Evolutionary conservation across 148 eudicot species (phyloP).

Genomic region (Rhododendron kiyosumense): DNA sequence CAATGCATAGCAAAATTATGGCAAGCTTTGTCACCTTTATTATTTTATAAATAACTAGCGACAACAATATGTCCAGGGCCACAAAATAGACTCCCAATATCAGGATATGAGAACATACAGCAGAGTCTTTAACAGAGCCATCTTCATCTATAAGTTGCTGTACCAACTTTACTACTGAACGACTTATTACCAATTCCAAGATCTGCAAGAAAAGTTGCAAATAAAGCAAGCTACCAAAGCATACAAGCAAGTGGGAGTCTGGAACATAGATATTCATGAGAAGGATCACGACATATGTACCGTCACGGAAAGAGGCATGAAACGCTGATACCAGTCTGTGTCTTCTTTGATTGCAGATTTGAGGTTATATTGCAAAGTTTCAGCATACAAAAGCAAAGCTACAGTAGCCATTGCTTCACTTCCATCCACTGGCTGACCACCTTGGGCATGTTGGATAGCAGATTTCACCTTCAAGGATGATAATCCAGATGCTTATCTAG

Average conservation of each 20-base stretch:
- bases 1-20: background rate
- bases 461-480: constrained; percentile 59
- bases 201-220: constrained; percentile 44
- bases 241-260: constrained; percentile 1
- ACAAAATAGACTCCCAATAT: constrained; percentile 2
- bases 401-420: constrained; percentile 75
- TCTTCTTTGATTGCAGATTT: constrained; percentile 75
- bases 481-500: constrained; percentile 22
- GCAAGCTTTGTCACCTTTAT: background rate
- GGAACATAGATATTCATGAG: constrained; percentile 18
- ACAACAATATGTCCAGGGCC: constrained; percentile 4
- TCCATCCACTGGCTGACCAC: constrained; percentile 61
- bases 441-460: constrained; percentile 55
- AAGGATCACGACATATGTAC: constrained; percentile 31
- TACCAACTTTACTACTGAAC: constrained; percentile 58
- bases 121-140: constrained; percentile 86
- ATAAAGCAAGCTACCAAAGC: constrained; percentile 13
- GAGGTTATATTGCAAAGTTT: constrained; percentile 51
- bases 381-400: constrained; percentile 53
- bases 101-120: constrained; percentile 41
- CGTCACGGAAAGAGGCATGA: constrained; percentile 72
- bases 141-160: constrained; percentile 75
- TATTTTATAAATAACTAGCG: background rate
- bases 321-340: constrained; percentile 59
- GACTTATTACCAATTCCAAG: constrained; percentile 49